These are phyloP conservation scores for Nicotiana obtusifolia DNA, from an alignment of 257 asterid species.

Conservation along the genomic window DNA sequence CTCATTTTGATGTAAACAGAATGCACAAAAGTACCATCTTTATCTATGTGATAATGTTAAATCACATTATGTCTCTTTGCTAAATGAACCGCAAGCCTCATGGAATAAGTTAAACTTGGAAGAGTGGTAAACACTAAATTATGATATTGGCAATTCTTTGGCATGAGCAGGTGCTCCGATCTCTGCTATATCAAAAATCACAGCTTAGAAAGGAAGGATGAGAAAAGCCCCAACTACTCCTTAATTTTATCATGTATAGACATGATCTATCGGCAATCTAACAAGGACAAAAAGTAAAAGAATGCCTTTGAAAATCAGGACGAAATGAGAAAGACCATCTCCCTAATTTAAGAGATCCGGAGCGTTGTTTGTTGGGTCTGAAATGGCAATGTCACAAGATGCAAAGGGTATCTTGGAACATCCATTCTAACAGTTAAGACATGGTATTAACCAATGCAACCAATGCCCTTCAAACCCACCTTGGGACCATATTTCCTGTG, in stretches of 20 bases:
- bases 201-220: not conserved
- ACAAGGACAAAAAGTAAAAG: no score
- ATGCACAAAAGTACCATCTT: no score
- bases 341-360: not conserved
- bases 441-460: not conserved
- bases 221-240: not conserved
- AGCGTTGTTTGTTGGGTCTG: not conserved
- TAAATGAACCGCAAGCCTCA: not conserved
- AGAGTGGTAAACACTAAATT: not conserved
- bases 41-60: no score
- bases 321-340: no score
- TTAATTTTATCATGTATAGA: no score
- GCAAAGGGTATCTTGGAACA: not conserved
- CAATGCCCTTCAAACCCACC: not conserved
- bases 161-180: no score
- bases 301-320: not conserved
- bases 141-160: no score
- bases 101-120: not conserved
- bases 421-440: not conserved
- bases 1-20: no score
- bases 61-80: not conserved
- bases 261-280: no score
- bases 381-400: no score
- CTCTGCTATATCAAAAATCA: not conserved
- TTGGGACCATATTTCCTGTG: not conserved